Evolutionary conservation across 768 basidiomycete species (phyloP).

Genomic region (Phlebiopsis gigantea): DNA sequence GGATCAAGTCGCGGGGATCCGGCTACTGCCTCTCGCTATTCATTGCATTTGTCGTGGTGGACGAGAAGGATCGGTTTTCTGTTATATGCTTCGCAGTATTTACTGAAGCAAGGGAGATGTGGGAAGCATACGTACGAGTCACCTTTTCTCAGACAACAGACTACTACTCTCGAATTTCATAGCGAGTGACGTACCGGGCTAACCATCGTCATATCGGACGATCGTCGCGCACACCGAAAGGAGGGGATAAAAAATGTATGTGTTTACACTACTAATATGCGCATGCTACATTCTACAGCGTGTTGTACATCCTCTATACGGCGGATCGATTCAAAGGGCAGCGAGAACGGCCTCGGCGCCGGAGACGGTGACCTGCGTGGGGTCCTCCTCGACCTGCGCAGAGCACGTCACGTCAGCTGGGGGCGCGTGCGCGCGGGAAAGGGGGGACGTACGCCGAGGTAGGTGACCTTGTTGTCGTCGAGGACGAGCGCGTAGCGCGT

Average conservation of each 20-base stretch:
- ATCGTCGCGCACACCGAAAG: no score
- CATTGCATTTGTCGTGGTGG: no score
- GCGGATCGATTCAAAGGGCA: constrained; percentile 16
- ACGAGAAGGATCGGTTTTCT: no score
- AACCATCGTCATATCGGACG: neutral
- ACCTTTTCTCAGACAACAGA: no score
- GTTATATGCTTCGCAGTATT: no score
- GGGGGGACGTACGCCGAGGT: constrained; percentile 41
- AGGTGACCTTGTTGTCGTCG: constrained; percentile 67
- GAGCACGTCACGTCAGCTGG: neutral
- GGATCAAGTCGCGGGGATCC: no score
- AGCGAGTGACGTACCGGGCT: neutral
- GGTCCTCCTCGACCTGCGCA: constrained; percentile 25
- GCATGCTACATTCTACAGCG: constrained; percentile 9
- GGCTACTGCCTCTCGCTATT: no score
- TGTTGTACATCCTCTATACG: neutral
- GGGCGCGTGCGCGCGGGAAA: neutral
- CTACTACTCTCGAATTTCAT: no score
- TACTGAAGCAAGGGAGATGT: no score
- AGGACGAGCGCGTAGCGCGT: constrained; percentile 58
- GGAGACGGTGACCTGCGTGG: constrained; percentile 30
- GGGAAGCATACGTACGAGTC: no score
- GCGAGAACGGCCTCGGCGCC: constrained; percentile 40
- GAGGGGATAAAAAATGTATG: neutral
- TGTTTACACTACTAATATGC: neutral